phyloP scores from a whole-genome alignment of 2,329 filamentous ascomycete species.

The Beauveria sp. region DNA sequence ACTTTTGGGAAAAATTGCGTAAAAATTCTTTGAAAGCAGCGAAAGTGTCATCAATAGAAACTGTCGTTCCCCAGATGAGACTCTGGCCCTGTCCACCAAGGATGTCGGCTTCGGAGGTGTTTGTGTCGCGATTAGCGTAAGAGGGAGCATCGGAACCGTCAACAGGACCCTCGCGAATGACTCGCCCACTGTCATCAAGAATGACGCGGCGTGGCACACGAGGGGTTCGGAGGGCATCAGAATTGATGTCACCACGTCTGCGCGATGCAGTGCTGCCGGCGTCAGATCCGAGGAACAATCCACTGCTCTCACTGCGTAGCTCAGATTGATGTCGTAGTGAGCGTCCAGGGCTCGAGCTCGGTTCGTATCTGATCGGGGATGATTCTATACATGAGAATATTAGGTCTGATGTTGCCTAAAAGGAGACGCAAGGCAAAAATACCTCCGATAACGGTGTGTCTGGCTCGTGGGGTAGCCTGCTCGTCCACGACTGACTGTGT shows the following conservation, averaged over 20 bases:
- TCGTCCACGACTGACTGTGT: constrained; percentile 42
- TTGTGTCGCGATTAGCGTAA: constrained; percentile 61
- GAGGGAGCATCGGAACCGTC: constrained; percentile 52
- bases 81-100: constrained; percentile 75
- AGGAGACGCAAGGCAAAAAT: constrained; percentile 18
- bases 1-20: constrained; percentile 85
- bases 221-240: constrained; percentile 58
- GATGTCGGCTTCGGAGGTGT: constrained; percentile 84
- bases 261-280: constrained; percentile 42
- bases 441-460: constrained; percentile 56
- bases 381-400: constrained; percentile 54
- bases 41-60: constrained; percentile 86
- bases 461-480: constrained; percentile 65
- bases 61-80: constrained; percentile 95
- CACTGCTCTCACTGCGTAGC: constrained; percentile 75
- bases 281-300: constrained; percentile 68
- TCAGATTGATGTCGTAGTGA: constrained; percentile 57
- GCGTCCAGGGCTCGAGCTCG: constrained; percentile 79
- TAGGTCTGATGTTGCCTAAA: not conserved
- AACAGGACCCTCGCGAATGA: constrained; percentile 45
- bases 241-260: constrained; percentile 80
- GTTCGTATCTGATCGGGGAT: constrained; percentile 83
- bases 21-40: constrained; percentile 86
- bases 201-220: constrained; percentile 47
- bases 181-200: constrained; percentile 50